Evolutionary conservation across 2,329 filamentous ascomycete species (phyloP), one percentile per base, ranked within the genome.

Genomic region (Septoria petroselini): DNA sequence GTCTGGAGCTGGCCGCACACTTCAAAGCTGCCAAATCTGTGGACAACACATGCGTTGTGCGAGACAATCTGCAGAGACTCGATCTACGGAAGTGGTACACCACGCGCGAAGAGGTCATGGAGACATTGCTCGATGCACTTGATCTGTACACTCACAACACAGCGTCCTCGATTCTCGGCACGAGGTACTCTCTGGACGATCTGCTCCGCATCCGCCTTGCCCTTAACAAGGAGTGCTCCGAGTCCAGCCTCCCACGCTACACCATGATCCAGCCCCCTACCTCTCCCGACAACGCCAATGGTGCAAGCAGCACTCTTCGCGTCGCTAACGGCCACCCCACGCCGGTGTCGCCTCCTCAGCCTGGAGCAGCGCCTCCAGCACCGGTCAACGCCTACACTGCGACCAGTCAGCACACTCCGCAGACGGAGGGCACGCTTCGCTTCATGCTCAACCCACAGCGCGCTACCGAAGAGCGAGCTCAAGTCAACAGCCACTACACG

Each of bases 121-220:
- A 97, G 76, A 91, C 88, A 0, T 80, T 95, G 62, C 81, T 96
- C 31, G 93, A 97, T 65, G 77, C 96, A 0, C 78, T 97, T 19
- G 91, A 98, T 64, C 79, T 97, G 2, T 97, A 96, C 69, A 93
- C 89, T 0, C 87, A 95, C 64, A 85, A 94, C 65, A 81, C 82
- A 47, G 80, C 81, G 58, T 76, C 78, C 43, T 95, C 90, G 27
- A 82, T 84, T 42, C 75, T 95, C 15, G 91, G 90, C 5, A 75
- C 79, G 12, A 74, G 80, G 40, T 86, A 88, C 68, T 80, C 85
- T 39, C 76, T 91, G 35, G 84, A 91, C 59, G 79, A 79, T 46
- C 91, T 95, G 66, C 88, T 97, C 64, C 82, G 85, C 57, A 83
- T 94, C 60, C 88, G 93, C 65, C 95, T 97, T 56, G 78, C 81